Evolutionary conservation across 169 alveolate genomes (phyloP).

Genomic region (Plasmodium ovale): DNA sequence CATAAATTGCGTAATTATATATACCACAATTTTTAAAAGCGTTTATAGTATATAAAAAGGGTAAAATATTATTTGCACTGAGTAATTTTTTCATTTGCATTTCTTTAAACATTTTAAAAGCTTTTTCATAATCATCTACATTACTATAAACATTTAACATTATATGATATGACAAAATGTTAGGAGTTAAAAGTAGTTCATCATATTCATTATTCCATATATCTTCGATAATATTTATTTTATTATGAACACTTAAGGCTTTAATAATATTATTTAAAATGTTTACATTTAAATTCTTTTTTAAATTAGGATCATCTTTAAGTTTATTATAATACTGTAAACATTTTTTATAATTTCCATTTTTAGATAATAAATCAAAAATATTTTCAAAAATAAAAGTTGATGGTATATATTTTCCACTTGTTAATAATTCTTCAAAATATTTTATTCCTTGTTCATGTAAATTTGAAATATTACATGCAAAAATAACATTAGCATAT

Average conservation of each 20-base stretch:
- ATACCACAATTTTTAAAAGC: slow-evolving; percentile 73
- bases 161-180: slow-evolving; percentile 33
- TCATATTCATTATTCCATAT: slow-evolving; percentile 76
- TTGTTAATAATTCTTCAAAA: slow-evolving; percentile 73
- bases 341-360: slow-evolving; percentile 64
- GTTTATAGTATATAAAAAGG: slow-evolving; percentile 56
- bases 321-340: slow-evolving; percentile 48
- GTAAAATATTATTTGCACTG: slow-evolving; percentile 41
- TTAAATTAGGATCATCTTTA: slow-evolving; percentile 68
- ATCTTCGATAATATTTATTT: slow-evolving; percentile 55
- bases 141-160: slow-evolving; percentile 39
- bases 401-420: slow-evolving; percentile 68
- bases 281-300: slow-evolving; percentile 58
- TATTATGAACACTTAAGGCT: slow-evolving; percentile 39
- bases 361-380: slow-evolving; percentile 59
- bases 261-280: slow-evolving; percentile 60
- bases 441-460: slow-evolving; percentile 70
- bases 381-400: slow-evolving; percentile 54
- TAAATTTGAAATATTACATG: slow-evolving; percentile 59
- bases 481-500: slow-evolving; percentile 71
- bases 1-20: slow-evolving; percentile 64
- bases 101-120: slow-evolving; percentile 71
- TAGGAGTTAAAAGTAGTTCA: slow-evolving; percentile 45
- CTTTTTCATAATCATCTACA: slow-evolving; percentile 61
- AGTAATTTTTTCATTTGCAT: slow-evolving; percentile 70